A percentile compares a stretch with the other conserved stretches of the same genome.
phyloP scores from a whole-genome alignment of 2,329 filamentous ascomycete species.

The Alternaria brassicicola region DNA sequence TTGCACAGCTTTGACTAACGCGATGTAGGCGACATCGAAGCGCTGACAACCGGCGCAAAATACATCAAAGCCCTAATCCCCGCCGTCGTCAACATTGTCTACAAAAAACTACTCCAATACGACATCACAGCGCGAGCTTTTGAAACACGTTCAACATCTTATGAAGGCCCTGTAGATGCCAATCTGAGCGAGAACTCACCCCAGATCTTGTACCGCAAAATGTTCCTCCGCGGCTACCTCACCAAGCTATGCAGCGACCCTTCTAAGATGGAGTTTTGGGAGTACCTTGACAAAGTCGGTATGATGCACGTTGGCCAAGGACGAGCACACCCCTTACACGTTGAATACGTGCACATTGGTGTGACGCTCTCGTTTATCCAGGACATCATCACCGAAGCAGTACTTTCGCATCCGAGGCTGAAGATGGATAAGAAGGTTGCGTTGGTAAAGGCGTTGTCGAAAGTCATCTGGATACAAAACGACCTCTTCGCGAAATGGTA shows the following conservation, averaged over 20 bases:
- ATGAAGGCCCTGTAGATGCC: conserved; percentile 70
- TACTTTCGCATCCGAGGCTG: conserved; percentile 72
- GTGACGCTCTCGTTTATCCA: conserved; percentile 75
- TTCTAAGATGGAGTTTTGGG: conserved; percentile 78
- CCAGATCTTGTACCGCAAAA: conserved; percentile 77
- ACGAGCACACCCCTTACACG: conserved; percentile 72
- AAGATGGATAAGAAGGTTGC: conserved; percentile 71
- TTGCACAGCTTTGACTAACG: not conserved
- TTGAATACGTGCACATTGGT: conserved; percentile 82
- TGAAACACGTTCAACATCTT: conserved; percentile 64
- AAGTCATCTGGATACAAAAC: conserved; percentile 88
- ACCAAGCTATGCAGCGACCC: conserved; percentile 77
- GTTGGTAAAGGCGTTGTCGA: conserved; percentile 75
- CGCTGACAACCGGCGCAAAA: conserved; percentile 70
- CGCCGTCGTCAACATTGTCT: conserved; percentile 82
- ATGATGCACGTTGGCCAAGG: conserved; percentile 84
- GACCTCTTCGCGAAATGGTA: conserved; percentile 87
- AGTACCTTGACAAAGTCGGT: conserved; percentile 82
- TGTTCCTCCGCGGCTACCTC: conserved; percentile 77
- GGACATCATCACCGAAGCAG: conserved; percentile 76
- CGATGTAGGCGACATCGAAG: conserved; percentile 67
- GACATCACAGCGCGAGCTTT: conserved; percentile 84
- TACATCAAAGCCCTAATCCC: conserved; percentile 84
- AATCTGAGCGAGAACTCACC: conserved; percentile 70
- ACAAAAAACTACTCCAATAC: conserved; percentile 78